Percentiles rank a stretch among this genome's conserved stretches.
phyloP scores from a whole-genome alignment of 805 yeast species.

The Maudiozyma turicensis region DNA sequence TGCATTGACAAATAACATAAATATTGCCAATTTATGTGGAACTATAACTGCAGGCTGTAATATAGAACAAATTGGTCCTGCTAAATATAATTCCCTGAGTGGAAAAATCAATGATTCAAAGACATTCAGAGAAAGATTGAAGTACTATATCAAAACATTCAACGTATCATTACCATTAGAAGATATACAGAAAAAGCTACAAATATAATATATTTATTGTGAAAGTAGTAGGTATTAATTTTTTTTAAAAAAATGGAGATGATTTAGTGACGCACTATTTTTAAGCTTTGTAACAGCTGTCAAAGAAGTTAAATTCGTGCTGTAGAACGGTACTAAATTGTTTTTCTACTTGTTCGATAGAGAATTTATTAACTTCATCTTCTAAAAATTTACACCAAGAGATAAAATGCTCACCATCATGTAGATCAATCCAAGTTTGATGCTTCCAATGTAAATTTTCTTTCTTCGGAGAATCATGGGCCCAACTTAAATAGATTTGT shows the following conservation, averaged over 20 bases:
- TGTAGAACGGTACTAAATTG: constrained; percentile 31
- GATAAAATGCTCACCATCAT: constrained; percentile 39
- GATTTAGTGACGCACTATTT: background rate
- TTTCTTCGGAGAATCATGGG: constrained; percentile 30
- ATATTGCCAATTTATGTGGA: constrained; percentile 53
- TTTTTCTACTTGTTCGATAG: constrained; percentile 24
- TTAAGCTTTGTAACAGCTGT: constrained; percentile 34
- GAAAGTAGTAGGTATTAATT: no score
- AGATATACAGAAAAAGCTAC: constrained; percentile 3
- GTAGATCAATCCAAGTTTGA: constrained; percentile 44
- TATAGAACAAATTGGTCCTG: constrained; percentile 76
- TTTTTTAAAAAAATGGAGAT: background rate
- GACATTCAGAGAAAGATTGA: constrained; percentile 35
- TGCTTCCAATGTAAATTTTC: constrained; percentile 35
- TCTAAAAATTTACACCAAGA: constrained; percentile 40
- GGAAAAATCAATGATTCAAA: constrained; percentile 54
- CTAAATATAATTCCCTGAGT: constrained; percentile 27
- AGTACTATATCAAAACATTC: constrained; percentile 24
- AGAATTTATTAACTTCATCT: constrained; percentile 33
- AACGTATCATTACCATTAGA: background rate
- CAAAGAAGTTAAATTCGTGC: constrained; percentile 38
- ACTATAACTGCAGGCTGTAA: constrained; percentile 71
- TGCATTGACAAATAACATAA: constrained; percentile 39
- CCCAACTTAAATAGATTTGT: constrained; percentile 44
- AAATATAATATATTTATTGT: background rate